phyloP scores from a whole-genome alignment of 495 filamentous ascomycete genomes.

The Xylaria nigripes region DNA sequence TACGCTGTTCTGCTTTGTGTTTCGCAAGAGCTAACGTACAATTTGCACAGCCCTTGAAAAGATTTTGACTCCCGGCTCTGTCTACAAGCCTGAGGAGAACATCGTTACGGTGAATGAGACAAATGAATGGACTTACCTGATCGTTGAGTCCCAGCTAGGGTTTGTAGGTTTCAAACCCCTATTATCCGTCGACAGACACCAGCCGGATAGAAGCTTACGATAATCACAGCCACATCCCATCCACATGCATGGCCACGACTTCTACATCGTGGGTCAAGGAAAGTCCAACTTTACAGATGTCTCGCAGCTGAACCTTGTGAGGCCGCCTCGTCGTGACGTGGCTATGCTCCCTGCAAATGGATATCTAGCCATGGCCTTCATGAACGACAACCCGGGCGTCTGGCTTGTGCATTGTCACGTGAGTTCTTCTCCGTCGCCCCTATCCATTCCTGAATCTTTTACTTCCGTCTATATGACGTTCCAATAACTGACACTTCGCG shows the following conservation, averaged over 20 bases:
- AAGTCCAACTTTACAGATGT: slow-evolving; percentile 16
- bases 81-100: slow-evolving; percentile 24
- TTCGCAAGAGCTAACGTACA: not conserved
- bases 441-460: not conserved
- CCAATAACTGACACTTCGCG: not conserved
- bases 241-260: slow-evolving; percentile 54
- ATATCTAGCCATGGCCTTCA: slow-evolving; percentile 45
- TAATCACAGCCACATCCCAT: slow-evolving; percentile 31
- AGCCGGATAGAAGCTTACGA: slow-evolving; percentile 12
- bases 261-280: slow-evolving; percentile 45
- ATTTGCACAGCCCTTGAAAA: slow-evolving; percentile 26
- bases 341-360: slow-evolving; percentile 45
- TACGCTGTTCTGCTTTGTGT: not conserved
- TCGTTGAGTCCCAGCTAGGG: slow-evolving; percentile 24
- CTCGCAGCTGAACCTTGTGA: slow-evolving; percentile 26
- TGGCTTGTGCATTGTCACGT: slow-evolving; percentile 45
- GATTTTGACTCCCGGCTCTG: slow-evolving; percentile 25
- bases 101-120: slow-evolving; percentile 31
- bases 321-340: slow-evolving; percentile 52
- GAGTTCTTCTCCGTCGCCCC: slow-evolving; percentile 3
- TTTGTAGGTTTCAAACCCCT: slow-evolving; percentile 8
- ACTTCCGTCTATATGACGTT: not conserved
- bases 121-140: slow-evolving; percentile 36
- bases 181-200: slow-evolving; percentile 10
- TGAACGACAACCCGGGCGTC: slow-evolving; percentile 50